Evolutionary conservation across 768 basidiomycete species (phyloP), one percentile per base, ranked within the genome.

Genomic region (Lanmaoa rubissima): DNA sequence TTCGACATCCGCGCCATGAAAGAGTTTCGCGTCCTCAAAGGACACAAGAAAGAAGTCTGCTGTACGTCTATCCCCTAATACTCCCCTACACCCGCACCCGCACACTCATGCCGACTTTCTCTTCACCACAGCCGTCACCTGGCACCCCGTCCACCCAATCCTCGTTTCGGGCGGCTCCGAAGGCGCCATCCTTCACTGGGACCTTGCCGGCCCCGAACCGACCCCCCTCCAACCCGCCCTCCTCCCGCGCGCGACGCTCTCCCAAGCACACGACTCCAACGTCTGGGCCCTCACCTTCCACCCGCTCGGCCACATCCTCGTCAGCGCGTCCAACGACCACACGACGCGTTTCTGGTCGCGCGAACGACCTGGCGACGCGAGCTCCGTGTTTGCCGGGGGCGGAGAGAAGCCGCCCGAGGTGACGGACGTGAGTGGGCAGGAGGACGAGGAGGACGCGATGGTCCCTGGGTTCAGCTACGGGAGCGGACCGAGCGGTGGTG

Each of bases 1-100:
- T 99, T 98, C 67, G 97, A 99, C 68, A 98, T 99, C 61, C 86
- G 97, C 17, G 94, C 94, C 48, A 96, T 99, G 91, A 95, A 96
- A 72, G 95, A 98, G 70, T 85, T 92, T 70, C 84, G 91, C 24
- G 76, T 92, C 17, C 84, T 98, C 61, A 92, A 93, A 66, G 97
- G 97, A 1, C 97, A 99, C 80, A 94, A 94, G 69, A 96, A 98
- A 68, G 97, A 98, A 82, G 94, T 97, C 40, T 95, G 94, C 76
- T 94, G 92, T 95, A 76, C 58, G 92, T 79, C 42, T 19, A 9
- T 51, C 48, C 28, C 19, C 54, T 26, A 24, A 0, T 28, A 26
- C 42, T 10, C n/a, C 13, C n/a, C 12, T 31, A 21, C 24, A 32
- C 21, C 16, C 34, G 35, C 43, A 48, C 50, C 48, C 11, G 24